Evolutionary conservation across 305 asterid genomes (phyloP).

Genomic region (Vinca major): DNA sequence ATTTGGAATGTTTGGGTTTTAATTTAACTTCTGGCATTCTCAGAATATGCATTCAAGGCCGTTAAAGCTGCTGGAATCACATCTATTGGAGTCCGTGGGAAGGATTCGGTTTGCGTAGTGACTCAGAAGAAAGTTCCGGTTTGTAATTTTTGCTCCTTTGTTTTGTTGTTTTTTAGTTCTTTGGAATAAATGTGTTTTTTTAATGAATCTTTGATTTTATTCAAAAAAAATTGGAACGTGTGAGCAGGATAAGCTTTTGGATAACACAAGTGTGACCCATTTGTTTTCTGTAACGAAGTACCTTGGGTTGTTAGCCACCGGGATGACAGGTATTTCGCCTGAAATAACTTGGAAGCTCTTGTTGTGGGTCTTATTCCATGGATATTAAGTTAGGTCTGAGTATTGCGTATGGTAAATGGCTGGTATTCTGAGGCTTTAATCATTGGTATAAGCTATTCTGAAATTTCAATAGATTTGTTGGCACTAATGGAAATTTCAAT

Average conservation of each 20-base stretch:
- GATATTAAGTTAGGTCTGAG: background rate
- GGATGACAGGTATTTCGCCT: constrained; percentile 64
- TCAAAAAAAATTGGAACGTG: constrained; percentile 12
- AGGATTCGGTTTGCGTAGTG: constrained; percentile 90
- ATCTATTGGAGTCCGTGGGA: constrained; percentile 91
- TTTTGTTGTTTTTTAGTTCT: background rate
- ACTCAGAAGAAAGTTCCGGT: constrained; percentile 99
- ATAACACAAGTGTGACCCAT: constrained; percentile 81
- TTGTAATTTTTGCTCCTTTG: constrained; percentile 13
- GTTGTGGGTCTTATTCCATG: background rate
- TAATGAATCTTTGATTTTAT: background rate
- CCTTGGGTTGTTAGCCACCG: constrained; percentile 88
- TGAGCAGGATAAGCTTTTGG: constrained; percentile 88
- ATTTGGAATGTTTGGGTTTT: constrained; percentile 23
- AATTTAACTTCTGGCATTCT: background rate
- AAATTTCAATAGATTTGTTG: too few species aligned
- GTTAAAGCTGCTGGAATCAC: constrained; percentile 93
- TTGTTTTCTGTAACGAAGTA: constrained; percentile 70
- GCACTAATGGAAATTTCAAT: too few species aligned
- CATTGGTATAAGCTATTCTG: background rate
- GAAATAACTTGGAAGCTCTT: background rate
- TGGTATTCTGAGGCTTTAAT: background rate
- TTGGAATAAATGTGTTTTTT: background rate
- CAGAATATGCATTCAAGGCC: constrained; percentile 97
- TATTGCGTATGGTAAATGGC: background rate